Conservation (phyloP, 306 rosid genomes). For the Inga oerstediana region DNA sequence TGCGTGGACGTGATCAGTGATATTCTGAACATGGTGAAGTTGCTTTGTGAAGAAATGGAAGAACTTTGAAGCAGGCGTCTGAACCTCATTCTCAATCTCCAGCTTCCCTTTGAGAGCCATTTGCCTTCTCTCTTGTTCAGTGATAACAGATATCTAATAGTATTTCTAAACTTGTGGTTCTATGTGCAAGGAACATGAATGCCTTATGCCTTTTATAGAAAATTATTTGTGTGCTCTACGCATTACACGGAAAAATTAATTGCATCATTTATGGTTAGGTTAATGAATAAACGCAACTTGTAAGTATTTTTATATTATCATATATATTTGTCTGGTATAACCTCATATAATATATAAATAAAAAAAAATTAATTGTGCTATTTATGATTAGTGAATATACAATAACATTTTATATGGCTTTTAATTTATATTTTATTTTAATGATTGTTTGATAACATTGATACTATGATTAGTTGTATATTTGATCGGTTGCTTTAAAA, state of each 20-base stretch:
- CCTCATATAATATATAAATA: no score
- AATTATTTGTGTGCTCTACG: background rate
- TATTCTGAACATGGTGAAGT: conserved; percentile 22
- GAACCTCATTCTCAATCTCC: conserved; percentile 24
- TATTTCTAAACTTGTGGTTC: no score
- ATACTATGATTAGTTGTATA: background rate
- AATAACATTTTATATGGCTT: no score
- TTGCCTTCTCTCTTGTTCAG: background rate
- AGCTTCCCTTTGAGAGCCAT: conserved; percentile 31
- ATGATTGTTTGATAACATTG: background rate
- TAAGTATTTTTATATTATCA: no score
- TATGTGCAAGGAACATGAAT: background rate
- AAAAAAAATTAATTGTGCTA: no score
- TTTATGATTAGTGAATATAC: no score
- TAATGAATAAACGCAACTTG: background rate
- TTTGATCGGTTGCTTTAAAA: no score
- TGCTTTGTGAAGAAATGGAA: conserved; percentile 17
- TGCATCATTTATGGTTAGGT: background rate
- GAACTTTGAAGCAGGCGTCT: conserved; percentile 26
- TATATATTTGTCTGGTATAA: no score
- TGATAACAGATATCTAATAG: background rate
- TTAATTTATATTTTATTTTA: no score
- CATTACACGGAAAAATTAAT: background rate
- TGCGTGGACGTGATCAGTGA: conserved; percentile 13
- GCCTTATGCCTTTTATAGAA: background rate